Base-by-base conservation (phyloP, 495 filamentous ascomycete genomes). In the Penicillium malachiteum region DNA sequence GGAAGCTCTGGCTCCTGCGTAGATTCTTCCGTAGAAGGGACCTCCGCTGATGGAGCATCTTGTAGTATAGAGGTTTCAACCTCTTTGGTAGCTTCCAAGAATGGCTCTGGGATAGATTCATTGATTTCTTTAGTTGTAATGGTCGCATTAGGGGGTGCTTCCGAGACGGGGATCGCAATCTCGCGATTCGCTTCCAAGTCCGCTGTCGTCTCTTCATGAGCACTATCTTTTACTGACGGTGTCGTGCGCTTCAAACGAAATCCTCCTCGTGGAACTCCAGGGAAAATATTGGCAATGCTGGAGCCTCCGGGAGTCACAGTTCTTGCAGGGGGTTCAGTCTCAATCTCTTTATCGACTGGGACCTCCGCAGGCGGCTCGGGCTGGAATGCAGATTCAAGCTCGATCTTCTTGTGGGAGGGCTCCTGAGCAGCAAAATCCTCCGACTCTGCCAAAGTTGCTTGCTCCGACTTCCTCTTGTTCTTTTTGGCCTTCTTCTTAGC, bases 91-190 rank as follows among this genome's bases (percentile, higher is more conserved):
- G 43, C 35, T 33, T 52, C 26, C 2, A 40, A 43, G 9, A 56
- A 34, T 13, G 55, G 45, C 40, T 59, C 54, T 43, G 56, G 34
- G 41, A 50, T 57, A n/a, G 48, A 26, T 31, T 51, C 54, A 14
- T 34, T 37, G 14, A 53, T 61, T n/a, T 62, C 54, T 54, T 55
- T 61, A 39, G 46, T 16, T 53, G 60, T 52, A 39, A 46, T 42
- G 42, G 65, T 62, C 51, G 64, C 61, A 44, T 70, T 54, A 43
- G 78, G 41, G 33, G 42, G 76, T 59, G 80, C 79, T 62, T 81
- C 80, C 61, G 65, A 71, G 59, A 81, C 70, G 62, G 76, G 71
- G 59, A 81, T 70, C 59, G 71, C 78, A 54, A 76, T 78, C 51
- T 81, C 78, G 58, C 80, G 73, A 72, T 72, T 72, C 41, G 61